A percentile compares a stretch with the other conserved stretches of the same genome.
These are phyloP conservation scores for Dothistroma pini DNA, from an alignment of 2,329 filamentous ascomycete genomes.

Conservation along the genomic window DNA sequence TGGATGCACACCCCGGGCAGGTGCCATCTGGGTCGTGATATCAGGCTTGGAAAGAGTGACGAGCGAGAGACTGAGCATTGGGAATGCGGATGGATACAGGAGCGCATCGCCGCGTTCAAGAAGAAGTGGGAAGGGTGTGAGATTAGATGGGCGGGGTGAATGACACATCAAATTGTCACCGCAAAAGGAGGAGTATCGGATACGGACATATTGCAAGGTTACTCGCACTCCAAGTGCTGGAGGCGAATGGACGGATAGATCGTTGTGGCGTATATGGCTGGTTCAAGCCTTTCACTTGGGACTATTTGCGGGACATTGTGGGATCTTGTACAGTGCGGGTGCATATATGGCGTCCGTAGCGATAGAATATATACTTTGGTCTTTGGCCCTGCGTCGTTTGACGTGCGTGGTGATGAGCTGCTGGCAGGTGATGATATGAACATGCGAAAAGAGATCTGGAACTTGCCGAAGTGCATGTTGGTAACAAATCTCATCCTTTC, in stretches of 20 bases:
- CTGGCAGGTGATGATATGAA: no score
- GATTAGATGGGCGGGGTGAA: constrained; percentile 23
- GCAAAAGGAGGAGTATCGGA: background rate
- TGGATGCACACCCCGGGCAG: constrained; percentile 35
- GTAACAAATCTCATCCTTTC: no score
- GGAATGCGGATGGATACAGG: constrained; percentile 33
- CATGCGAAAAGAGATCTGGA: no score
- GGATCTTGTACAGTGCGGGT: background rate
- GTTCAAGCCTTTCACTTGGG: background rate
- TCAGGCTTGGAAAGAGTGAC: constrained; percentile 34
- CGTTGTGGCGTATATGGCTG: background rate
- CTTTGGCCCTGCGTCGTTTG: background rate
- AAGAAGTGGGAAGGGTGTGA: constrained; percentile 24
- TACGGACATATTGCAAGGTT: background rate
- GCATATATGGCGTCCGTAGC: background rate
- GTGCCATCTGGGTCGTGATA: constrained; percentile 33
- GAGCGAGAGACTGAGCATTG: constrained; percentile 30
- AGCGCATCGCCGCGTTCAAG: constrained; percentile 26
- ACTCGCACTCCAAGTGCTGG: constrained; percentile 24
- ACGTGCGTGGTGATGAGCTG: background rate
- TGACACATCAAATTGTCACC: background rate
- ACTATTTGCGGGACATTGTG: background rate
- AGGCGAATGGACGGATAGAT: constrained; percentile 6
- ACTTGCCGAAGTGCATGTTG: no score
- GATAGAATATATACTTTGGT: background rate